Base-by-base conservation (phyloP, 148 eudicot species). In the Camellia sinensis region DNA sequence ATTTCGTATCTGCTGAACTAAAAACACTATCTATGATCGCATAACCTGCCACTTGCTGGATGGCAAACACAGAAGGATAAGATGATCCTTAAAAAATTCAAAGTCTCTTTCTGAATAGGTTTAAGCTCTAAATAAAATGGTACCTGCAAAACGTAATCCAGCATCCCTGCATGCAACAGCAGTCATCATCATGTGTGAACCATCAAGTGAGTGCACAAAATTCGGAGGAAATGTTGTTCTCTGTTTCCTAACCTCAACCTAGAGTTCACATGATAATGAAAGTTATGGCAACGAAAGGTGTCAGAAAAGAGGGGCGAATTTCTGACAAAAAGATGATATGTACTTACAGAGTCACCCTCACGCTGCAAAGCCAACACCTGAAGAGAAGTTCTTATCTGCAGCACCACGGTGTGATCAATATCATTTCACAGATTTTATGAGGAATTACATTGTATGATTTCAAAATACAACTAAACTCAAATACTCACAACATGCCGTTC, bases 151-250 rank as follows among this genome's bases (percentile, higher is more conserved):
- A 66, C 85, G 89, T 83, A 94, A 84, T 66, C 98, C 98, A 76
- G 97, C 93, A 87, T 92, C 92, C 52, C 97, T 86, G 83, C 98
- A 92, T 48, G 97, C 95, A 57, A 92, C 83, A 68, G 95, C 97
- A 85, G 98, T 94, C 98, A 94, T 94, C 98, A 94, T 94, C 98
- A 94, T 94, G 82, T 94, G 98, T 73, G 98, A 82, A 40, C 97
- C 97, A 80, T 92, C 98, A 67, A 94, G 90, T 4, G 98, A 94
- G 80, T 94, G 98, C 67, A 94, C 98, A 83, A 91, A 92, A 83
- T 94, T 94, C 48, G 98, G 97, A 80, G 98, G 98, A 79, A 94
- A 92, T 17, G 98, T 97, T 78, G 98, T 91, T 78, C 89, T 86
- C 86, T 94, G 98, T 77, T 90, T 94, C 82, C 87, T 86, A 13